Conservation (phyloP, 805 yeast species). For the Candida germanica region DNA sequence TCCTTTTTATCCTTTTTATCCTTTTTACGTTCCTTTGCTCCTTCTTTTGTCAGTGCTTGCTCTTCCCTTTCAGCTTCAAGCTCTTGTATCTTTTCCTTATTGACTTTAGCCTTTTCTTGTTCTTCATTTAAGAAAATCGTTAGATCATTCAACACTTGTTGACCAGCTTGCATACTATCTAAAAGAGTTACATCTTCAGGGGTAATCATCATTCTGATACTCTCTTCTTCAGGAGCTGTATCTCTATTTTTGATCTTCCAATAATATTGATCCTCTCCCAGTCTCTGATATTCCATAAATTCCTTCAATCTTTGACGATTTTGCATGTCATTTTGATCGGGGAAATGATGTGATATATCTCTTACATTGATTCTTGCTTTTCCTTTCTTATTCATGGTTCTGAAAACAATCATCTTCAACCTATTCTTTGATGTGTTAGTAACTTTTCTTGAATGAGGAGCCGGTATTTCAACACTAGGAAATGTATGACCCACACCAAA, state of each 20-base stretch:
- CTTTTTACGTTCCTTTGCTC: conserved; percentile 20
- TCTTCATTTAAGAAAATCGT: conserved; percentile 42
- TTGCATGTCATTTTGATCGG: conserved; percentile 97
- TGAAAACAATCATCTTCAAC: conserved; percentile 86
- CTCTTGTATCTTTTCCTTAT: conserved; percentile 25
- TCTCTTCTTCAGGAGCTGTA: conserved; percentile 70
- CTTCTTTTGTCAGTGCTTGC: conserved; percentile 26
- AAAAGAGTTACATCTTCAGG: conserved; percentile 89
- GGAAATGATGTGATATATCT: conserved; percentile 89
- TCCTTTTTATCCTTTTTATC: conserved; percentile 29
- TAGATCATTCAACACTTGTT: conserved; percentile 81
- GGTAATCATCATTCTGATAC: conserved; percentile 73
- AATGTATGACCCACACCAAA: conserved; percentile 90
- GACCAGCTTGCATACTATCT: conserved; percentile 94
- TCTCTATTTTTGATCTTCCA: conserved; percentile 77
- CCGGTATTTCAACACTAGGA: conserved; percentile 94
- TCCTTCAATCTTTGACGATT: conserved; percentile 93
- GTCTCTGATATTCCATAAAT: conserved; percentile 95
- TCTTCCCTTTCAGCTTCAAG: conserved; percentile 38
- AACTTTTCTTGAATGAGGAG: conserved; percentile 95
- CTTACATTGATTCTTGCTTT: conserved; percentile 74
- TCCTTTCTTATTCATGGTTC: conserved; percentile 75
- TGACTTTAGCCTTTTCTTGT: conserved; percentile 15
- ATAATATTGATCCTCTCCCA: conserved; percentile 84
- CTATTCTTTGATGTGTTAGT: conserved; percentile 90